Percentiles rank a stretch among this genome's conserved stretches.
Conservation (phyloP, 768 basidiomycete genomes). For the Thelephora aurantiotincta region DNA sequence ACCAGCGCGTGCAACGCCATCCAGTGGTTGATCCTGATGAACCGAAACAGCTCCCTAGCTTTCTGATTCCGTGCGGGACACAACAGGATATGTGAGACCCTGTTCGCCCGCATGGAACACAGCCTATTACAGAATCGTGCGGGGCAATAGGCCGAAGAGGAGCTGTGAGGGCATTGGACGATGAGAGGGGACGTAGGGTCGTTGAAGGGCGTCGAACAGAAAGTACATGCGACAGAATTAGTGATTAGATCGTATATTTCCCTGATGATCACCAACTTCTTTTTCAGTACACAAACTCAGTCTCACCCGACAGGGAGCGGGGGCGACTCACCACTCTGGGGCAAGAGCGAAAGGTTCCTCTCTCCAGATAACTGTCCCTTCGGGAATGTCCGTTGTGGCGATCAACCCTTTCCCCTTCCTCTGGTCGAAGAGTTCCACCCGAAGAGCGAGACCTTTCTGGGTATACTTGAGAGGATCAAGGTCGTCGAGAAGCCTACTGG, state of each 20-base stretch:
- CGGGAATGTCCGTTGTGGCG: constrained; percentile 47
- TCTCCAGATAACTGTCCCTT: constrained; percentile 71
- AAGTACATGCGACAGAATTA: constrained; percentile 46
- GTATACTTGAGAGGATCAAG: constrained; percentile 54
- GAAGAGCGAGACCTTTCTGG: constrained; percentile 27
- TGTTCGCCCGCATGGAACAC: constrained; percentile 51
- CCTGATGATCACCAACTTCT: constrained; percentile 24
- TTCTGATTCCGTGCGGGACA: constrained; percentile 68
- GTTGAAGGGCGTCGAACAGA: constrained; percentile 56
- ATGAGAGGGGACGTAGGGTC: constrained; percentile 22
- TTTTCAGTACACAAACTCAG: background rate
- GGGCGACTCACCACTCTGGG: constrained; percentile 55
- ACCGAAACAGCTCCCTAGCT: constrained; percentile 41
- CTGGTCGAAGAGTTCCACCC: constrained; percentile 52
- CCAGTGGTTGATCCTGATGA: constrained; percentile 49
- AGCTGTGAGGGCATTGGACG: constrained; percentile 37
- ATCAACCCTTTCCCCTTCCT: constrained; percentile 77
- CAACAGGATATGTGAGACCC: constrained; percentile 47
- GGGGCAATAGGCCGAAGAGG: constrained; percentile 30
- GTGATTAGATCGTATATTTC: constrained; percentile 62
- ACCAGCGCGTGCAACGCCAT: constrained; percentile 64
- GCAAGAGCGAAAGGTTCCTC: constrained; percentile 73
- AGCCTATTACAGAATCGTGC: constrained; percentile 71
- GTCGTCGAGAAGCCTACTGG: constrained; percentile 47
- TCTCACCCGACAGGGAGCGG: background rate